Percentiles rank a stretch among this genome's conserved stretches.
phyloP scores from a whole-genome alignment of 345 rosid genomes.

The Geranium rotundifolium region DNA sequence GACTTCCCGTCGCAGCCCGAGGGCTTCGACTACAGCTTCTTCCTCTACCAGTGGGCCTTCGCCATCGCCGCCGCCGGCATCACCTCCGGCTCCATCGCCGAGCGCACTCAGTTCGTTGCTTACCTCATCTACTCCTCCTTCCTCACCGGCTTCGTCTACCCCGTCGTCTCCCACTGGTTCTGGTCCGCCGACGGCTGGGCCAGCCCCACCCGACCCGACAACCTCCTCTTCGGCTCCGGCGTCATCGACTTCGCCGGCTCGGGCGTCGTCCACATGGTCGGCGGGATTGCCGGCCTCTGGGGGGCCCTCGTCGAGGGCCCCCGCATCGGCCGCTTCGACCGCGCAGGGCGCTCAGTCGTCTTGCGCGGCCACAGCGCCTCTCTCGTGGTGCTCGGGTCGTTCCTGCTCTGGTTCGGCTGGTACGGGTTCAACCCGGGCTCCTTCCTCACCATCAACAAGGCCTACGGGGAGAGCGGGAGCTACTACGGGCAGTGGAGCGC shows the following conservation, averaged over 20 bases:
- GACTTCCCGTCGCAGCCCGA: slow-evolving; percentile 15
- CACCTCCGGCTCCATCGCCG: slow-evolving; percentile 75
- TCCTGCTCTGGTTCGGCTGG: slow-evolving; percentile 78
- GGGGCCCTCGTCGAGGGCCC: slow-evolving; percentile 70
- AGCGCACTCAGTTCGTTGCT: slow-evolving; percentile 70
- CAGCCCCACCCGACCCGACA: slow-evolving; percentile 20
- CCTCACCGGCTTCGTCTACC: slow-evolving; percentile 66
- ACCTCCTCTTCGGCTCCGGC: slow-evolving; percentile 39
- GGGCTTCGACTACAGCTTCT: slow-evolving; percentile 38
- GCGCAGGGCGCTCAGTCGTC: slow-evolving; percentile 27
- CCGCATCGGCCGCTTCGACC: slow-evolving; percentile 53
- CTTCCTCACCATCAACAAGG: slow-evolving; percentile 25
- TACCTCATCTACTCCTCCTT: slow-evolving; percentile 59
- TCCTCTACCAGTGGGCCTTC: slow-evolving; percentile 74
- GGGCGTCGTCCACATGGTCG: slow-evolving; percentile 77
- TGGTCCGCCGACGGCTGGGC: slow-evolving; percentile 77
- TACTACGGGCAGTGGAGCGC: slow-evolving; percentile 80
- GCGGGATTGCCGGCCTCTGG: slow-evolving; percentile 72
- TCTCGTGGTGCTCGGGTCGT: slow-evolving; percentile 62
- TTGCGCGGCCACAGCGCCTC: slow-evolving; percentile 66
- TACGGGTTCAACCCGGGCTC: slow-evolving; percentile 80
- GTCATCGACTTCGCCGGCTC: slow-evolving; percentile 77
- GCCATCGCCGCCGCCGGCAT: slow-evolving; percentile 76
- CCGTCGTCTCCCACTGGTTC: slow-evolving; percentile 62
- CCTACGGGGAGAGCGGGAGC: slow-evolving; percentile 18